Evolutionary conservation across 306 rosid species (phyloP), one percentile per base, ranked within the genome.

Genomic region (Geum urbanum): DNA sequence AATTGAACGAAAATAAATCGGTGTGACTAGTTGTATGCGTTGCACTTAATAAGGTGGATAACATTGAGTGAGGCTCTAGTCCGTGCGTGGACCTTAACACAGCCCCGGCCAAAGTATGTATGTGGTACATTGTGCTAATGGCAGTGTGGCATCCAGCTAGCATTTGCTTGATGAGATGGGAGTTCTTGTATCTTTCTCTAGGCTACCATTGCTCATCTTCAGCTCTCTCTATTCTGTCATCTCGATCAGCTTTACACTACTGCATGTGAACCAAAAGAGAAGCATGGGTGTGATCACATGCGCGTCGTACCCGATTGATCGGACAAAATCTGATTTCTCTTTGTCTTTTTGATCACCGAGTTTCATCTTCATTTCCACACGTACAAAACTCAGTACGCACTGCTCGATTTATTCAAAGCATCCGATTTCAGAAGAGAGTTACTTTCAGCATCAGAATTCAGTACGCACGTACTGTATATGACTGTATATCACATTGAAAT

Each of bases 211-310:
- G 27, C 27, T 24, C 27, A 24, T 24, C 74, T 57, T 27, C 53
- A 80, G 60, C 73, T 76, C 80, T 76, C 73, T 76, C 80, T 76
- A 48, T 69, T 40, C 72, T 44, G 90, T 88, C 90, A 85, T 68
- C 83, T 24, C 27, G 27, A 24, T 87, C 86, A 77, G 76, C 78
- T 46, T 71, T 65, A 63, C 27, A 24, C 27, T 59, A 72, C 66
- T 76, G 80, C 80, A 74, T 52, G 75, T 76, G 81, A 24, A 24
- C 27, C 27, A 24, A 24, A 81, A 82, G 75, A 60, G 74, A 67
- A 67, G 63, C 67, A 12, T 18, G 60, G 19, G 47, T 44, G 69
- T 13, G 54, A 76, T 76, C 89, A 77, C 91, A 84, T 86, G 88
- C 67, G 79, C 37, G 8, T 73, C 35, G 88, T 76, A 49, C 78